Evolutionary conservation across 345 rosid genomes (phyloP).

Genomic region (Murraya koenigii): DNA sequence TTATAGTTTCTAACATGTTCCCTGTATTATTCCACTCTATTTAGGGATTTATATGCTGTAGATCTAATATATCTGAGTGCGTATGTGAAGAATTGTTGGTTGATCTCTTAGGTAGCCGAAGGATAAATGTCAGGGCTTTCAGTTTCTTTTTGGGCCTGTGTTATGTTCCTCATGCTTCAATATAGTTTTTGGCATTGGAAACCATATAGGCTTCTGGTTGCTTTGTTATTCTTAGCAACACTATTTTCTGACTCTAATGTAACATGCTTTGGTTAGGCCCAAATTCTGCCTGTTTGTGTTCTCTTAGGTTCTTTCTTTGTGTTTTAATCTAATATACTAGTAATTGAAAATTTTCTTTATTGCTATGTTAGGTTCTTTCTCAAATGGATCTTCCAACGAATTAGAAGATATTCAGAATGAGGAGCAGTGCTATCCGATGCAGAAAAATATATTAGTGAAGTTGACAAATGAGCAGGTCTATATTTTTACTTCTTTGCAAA

Average conservation of each 20-base stretch:
- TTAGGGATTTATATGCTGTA: not conserved
- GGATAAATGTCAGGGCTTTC: not conserved
- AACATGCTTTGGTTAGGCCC: not conserved
- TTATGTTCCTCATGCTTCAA: not conserved
- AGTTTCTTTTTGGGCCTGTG: not conserved
- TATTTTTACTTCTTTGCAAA: constrained; percentile 2
- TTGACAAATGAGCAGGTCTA: constrained; percentile 86
- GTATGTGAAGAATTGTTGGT: not conserved
- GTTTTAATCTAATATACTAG: not conserved
- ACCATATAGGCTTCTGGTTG: not conserved
- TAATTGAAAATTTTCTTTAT: constrained; percentile 2
- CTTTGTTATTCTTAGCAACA: not conserved
- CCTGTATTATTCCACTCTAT: not conserved
- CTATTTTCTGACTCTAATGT: not conserved
- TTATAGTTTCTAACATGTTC: not conserved
- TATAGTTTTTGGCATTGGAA: not conserved
- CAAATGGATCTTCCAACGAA: constrained; percentile 54
- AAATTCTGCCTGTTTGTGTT: not conserved
- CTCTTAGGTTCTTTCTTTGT: not conserved
- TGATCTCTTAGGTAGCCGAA: not conserved
- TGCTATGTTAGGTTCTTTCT: constrained; percentile 41
- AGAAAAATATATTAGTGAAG: constrained; percentile 60
- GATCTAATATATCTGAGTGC: not conserved
- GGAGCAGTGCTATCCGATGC: constrained; percentile 81
- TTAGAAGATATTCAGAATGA: constrained; percentile 51